A percentile compares a stretch with the other conserved stretches of the same genome.
Evolutionary conservation across 139 green algal genomes (phyloP).

Genomic region (Haematococcus sp.): DNA sequence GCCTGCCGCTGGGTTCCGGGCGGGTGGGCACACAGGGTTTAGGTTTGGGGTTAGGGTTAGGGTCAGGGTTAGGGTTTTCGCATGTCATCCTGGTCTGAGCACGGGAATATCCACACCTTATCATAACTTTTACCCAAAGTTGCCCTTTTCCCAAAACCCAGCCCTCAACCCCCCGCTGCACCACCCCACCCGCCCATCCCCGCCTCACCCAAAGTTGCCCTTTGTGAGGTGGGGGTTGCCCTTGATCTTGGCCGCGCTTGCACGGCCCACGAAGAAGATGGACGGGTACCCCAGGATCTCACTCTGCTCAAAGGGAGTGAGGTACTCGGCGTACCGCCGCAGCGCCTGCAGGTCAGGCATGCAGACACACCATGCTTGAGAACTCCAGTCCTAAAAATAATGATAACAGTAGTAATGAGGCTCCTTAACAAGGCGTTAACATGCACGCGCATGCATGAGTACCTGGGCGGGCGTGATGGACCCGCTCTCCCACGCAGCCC

Average conservation of each 20-base stretch:
- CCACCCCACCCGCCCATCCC: no score
- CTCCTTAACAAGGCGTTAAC: not conserved
- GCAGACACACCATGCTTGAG: not conserved
- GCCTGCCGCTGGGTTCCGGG: no score
- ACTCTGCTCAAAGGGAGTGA: slow-evolving; percentile 78
- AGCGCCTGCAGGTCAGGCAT: slow-evolving; percentile 52
- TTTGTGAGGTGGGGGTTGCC: slow-evolving; percentile 43
- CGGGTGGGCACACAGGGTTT: no score
- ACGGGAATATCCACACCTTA: no score
- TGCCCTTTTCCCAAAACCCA: no score
- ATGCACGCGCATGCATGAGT: not conserved
- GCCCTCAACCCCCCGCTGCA: no score
- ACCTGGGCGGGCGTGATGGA: slow-evolving; percentile 38
- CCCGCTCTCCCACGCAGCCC: slow-evolving; percentile 41
- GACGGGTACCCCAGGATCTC: slow-evolving; percentile 74
- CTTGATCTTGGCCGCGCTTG: slow-evolving; percentile 49
- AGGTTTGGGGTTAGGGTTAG: no score
- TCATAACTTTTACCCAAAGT: no score
- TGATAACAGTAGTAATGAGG: not conserved
- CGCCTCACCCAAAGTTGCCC: slow-evolving; percentile 5
- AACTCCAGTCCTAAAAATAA: not conserved
- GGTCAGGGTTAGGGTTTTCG: no score
- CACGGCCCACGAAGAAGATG: slow-evolving; percentile 71
- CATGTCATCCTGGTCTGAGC: no score
- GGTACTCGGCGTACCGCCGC: slow-evolving; percentile 53